Evolutionary conservation across 176 grass and related monocot species (phyloP).

Genomic region (Areca catechu): DNA sequence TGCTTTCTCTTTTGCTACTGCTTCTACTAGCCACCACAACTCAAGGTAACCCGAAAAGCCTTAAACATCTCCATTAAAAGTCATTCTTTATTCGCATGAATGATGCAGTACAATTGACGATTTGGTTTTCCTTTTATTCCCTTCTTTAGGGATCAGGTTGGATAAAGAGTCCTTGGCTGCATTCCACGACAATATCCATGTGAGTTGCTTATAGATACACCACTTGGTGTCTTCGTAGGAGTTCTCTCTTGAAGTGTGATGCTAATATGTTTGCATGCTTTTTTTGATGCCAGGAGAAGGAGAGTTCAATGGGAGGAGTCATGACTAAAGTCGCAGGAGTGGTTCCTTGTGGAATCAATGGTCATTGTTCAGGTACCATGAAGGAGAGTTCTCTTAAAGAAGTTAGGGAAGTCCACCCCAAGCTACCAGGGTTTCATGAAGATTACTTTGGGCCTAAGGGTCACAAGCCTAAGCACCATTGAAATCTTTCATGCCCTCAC

Average conservation of each 20-base stretch:
- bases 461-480: conserved; percentile 53
- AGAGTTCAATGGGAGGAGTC: neutral
- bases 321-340: neutral
- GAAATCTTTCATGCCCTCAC: conserved; percentile 7
- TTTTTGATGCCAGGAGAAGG: neutral
- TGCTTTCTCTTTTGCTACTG: conserved; percentile 37
- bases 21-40: conserved; percentile 35
- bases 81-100: too few relatives aligned
- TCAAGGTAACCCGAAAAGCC: conserved; percentile 36
- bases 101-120: too few relatives aligned
- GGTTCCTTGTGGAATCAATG: too few relatives aligned
- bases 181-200: conserved; percentile 27
- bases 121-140: too few relatives aligned
- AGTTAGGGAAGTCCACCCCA: conserved; percentile 29
- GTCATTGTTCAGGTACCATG: conserved; percentile 45
- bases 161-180: conserved; percentile 26
- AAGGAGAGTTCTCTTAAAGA: conserved; percentile 23
- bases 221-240: too few relatives aligned
- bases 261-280: neutral
- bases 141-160: conserved; percentile 49
- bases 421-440: conserved; percentile 47
- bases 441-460: conserved; percentile 43
- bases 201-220: neutral
- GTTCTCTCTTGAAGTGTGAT: too few relatives aligned
- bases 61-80: too few relatives aligned